Percentiles rank a stretch among this genome's conserved stretches.
These are phyloP conservation scores for Trichomonascaceae sp. DNA, from an alignment of 1,139 yeast genomes.

Conservation along the genomic window DNA sequence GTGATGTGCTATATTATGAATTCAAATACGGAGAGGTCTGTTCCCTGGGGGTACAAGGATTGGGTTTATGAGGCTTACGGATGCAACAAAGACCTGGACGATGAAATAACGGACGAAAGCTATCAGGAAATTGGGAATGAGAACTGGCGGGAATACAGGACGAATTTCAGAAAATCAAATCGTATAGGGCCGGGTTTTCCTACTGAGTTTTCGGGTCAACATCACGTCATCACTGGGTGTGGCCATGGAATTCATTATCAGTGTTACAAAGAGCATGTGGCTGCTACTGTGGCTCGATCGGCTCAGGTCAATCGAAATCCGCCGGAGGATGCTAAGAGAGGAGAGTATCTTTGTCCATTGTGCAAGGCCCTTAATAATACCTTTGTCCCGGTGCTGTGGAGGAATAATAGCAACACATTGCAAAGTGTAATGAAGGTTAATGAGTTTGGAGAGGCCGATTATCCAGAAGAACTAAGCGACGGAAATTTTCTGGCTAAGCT, in stretches of 20 bases:
- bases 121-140: conserved; percentile 29
- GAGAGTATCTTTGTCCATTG: conserved; percentile 81
- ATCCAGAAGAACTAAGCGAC: conserved; percentile 7
- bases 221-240: conserved; percentile 69
- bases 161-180: conserved; percentile 33
- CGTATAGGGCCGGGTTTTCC: conserved; percentile 74
- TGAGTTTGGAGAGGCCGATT: conserved; percentile 8
- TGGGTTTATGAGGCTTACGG: conserved; percentile 66
- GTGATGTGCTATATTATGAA: conserved; percentile 55
- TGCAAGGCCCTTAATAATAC: conserved; percentile 84
- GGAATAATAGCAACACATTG: conserved; percentile 18
- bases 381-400: conserved; percentile 66
- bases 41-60: conserved; percentile 58
- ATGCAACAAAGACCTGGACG: conserved; percentile 47
- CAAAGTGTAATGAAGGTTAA: conserved; percentile 7
- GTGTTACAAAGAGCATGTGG: conserved; percentile 63
- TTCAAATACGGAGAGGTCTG: conserved; percentile 54
- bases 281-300: conserved; percentile 48
- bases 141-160: conserved; percentile 38
- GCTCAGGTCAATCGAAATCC: conserved; percentile 73
- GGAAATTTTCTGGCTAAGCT: conserved; percentile 1
- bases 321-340: conserved; percentile 66
- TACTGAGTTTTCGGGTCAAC: conserved; percentile 28
- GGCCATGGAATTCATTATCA: conserved; percentile 91
- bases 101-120: conserved; percentile 27